Conservation (phyloP, 208 protist species). For the Trypanosoma cruzi region DNA sequence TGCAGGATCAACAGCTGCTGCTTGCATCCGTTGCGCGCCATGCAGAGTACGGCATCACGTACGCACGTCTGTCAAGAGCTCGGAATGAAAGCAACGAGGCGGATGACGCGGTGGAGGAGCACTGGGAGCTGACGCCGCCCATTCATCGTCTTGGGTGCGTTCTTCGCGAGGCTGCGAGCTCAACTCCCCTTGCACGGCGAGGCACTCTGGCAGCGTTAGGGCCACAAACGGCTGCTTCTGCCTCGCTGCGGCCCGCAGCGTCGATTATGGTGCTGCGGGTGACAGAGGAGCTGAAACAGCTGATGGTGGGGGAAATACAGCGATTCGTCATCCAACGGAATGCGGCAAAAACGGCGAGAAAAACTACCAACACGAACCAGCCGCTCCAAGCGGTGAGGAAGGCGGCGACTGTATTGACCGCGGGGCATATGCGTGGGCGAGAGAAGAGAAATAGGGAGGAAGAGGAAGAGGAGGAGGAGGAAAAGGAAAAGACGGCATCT, state of each 20-base stretch:
- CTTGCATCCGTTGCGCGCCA: conserved; percentile 52
- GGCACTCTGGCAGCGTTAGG: neutral
- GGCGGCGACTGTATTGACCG: too few relatives aligned
- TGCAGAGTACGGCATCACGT: conserved; percentile 71
- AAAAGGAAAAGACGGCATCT: neutral
- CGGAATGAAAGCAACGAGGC: conserved; percentile 11
- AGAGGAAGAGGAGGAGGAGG: conserved; percentile 1
- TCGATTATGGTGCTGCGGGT: conserved; percentile 27
- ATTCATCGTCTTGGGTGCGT: conserved; percentile 37
- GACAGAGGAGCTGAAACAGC: conserved; percentile 46
- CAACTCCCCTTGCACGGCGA: neutral
- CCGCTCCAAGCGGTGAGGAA: conserved; percentile 12
- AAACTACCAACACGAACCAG: conserved; percentile 4
- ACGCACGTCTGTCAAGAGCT: conserved; percentile 27
- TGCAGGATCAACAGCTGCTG: conserved; percentile 43
- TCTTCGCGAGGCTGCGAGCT: neutral
- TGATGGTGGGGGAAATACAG: conserved; percentile 50
- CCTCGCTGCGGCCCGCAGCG: neutral
- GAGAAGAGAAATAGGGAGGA: conserved; percentile 13
- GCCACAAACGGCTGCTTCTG: neutral
- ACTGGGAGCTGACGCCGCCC: conserved; percentile 49
- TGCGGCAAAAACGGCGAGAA: neutral
- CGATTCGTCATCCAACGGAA: conserved; percentile 32
- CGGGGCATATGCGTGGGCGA: too few relatives aligned
- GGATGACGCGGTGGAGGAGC: conserved; percentile 20